A percentile compares a stretch with the other conserved stretches of the same genome.
Conservation (phyloP, 805 yeast genomes). For the Ogataea polymorpha region DNA sequence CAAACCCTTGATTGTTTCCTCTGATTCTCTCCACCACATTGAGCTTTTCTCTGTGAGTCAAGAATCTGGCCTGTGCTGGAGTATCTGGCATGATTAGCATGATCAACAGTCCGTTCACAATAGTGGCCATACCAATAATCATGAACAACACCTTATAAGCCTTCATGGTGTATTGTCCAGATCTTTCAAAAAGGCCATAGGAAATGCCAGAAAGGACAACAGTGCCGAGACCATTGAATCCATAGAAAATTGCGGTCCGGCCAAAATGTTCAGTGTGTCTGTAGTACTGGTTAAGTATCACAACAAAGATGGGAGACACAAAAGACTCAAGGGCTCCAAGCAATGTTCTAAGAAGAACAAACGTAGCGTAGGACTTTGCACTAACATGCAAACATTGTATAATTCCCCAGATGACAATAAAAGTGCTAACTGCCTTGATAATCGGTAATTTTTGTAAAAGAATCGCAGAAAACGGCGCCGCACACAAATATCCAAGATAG, state of each 20-base stretch:
- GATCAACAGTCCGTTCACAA: constrained; percentile 34
- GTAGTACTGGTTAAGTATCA: constrained; percentile 55
- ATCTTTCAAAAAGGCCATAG: constrained; percentile 30
- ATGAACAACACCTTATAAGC: constrained; percentile 53
- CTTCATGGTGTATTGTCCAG: constrained; percentile 31
- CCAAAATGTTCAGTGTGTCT: constrained; percentile 39
- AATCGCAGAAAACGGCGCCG: constrained; percentile 39
- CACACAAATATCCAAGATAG: constrained; percentile 47
- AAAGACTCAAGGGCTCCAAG: constrained; percentile 50
- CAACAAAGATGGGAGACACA: constrained; percentile 54
- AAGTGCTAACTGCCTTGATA: constrained; percentile 33
- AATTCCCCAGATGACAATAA: constrained; percentile 41
- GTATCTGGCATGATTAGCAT: constrained; percentile 46
- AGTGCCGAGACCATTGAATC: constrained; percentile 38
- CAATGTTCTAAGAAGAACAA: constrained; percentile 42
- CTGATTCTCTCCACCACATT: constrained; percentile 33
- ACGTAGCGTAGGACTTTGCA: constrained; percentile 40
- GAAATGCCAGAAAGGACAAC: constrained; percentile 41
- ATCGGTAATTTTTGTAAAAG: constrained; percentile 43
- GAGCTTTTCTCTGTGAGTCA: constrained; percentile 34
- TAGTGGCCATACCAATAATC: constrained; percentile 51
- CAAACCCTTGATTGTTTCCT: constrained; percentile 24
- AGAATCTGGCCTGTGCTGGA: constrained; percentile 44
- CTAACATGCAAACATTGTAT: constrained; percentile 43
- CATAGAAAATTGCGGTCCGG: constrained; percentile 43